Conservation (phyloP, 2,329 filamentous ascomycete genomes). For the Diaporthe citri region DNA sequence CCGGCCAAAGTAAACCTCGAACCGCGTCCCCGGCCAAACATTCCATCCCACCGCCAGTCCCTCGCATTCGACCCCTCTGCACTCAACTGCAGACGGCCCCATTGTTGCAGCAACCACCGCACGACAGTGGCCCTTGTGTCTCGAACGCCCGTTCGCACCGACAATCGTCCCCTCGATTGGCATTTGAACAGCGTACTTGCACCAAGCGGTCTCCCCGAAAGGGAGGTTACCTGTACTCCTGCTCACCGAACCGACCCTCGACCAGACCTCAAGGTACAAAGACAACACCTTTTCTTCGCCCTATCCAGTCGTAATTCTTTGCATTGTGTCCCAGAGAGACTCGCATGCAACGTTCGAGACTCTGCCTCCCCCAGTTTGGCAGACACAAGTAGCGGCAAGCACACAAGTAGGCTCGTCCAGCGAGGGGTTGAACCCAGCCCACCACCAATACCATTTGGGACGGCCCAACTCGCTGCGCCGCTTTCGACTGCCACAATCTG, state of each 20-base stretch:
- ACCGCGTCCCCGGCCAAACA: constrained; percentile 33
- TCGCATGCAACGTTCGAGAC: background rate
- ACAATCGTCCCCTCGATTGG: constrained; percentile 23
- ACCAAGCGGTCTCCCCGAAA: constrained; percentile 14
- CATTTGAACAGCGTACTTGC: constrained; percentile 28
- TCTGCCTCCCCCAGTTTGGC: background rate
- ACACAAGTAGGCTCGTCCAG: background rate
- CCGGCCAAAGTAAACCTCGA: constrained; percentile 30
- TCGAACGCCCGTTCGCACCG: constrained; percentile 21
- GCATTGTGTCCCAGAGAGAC: background rate
- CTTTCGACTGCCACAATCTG: constrained; percentile 5
- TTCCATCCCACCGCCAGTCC: constrained; percentile 20
- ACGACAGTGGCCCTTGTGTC: constrained; percentile 15
- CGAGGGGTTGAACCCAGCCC: background rate
- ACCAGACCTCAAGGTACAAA: constrained; percentile 24
- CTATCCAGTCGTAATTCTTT: background rate
- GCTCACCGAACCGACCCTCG: background rate
- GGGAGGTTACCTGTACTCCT: background rate
- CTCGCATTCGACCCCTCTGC: background rate
- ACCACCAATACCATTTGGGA: background rate
- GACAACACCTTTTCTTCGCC: constrained; percentile 14
- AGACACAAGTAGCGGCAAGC: background rate
- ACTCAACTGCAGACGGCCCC: constrained; percentile 5
- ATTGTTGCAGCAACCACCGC: constrained; percentile 26
- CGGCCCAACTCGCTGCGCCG: background rate